Evolutionary conservation across 805 yeast genomes (phyloP), one percentile per base, ranked within the genome.

Genomic region (Candida sakaeoensis): DNA sequence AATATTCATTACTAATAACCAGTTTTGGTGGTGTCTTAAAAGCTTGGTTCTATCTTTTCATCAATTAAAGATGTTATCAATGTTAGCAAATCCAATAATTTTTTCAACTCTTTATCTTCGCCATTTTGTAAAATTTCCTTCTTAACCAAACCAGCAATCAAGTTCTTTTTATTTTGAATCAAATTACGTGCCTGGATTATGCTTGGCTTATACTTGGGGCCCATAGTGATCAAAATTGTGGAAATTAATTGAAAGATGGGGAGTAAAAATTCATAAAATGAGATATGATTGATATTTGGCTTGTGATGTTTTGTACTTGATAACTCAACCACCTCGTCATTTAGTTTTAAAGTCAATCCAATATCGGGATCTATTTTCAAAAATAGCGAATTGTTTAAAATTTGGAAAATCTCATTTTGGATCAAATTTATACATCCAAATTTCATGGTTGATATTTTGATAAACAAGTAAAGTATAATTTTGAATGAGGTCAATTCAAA

Each of bases 401-500:
- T 66, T 13, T 78, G 73, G 56, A 89, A 81, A 6, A 91, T 57
- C 36, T 83, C 91, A 49, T 83, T 75, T 50, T 87, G 88, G 17
- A 89, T 60, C 39, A 91, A 64, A 40, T 80, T 82, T 36, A 77
- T 76, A 0, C 97, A 89, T 3, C 99, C 98, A 7, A 57, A 54
- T 46, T 85, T 77, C 0, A 85, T 77, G 53, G 84, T 87, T 0
- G 95, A 87, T 9, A 91, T 73, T 48, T 93, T 74, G 1, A 81
- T 71, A 45, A 91, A 63, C 36, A 90, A 72, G 42, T 80, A 79
- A 30, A 87, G 56, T 0, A 84, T 77, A 0, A 91, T 72, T 50
- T 83, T 85, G 63, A 83, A 84, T 1, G 86, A 82, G 0, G 93
- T 84, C 19, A 86, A 58, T 51, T 88, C 96, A 56, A 83, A 83